phyloP scores from a whole-genome alignment of 805 yeast species.

The Naumovozyma castellii region DNA sequence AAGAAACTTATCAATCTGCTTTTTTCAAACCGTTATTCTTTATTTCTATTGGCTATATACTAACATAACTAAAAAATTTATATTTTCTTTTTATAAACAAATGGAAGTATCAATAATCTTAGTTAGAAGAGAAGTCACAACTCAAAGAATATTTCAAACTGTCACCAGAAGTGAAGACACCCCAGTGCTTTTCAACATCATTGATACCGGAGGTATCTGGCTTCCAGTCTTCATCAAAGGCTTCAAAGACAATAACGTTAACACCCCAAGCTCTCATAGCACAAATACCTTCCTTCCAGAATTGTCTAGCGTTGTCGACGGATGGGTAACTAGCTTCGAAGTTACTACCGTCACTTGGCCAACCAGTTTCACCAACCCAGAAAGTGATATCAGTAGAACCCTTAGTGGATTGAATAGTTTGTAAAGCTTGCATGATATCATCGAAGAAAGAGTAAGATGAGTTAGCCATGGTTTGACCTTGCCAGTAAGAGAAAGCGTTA shows the following conservation, averaged over 20 bases:
- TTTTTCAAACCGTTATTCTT: too few relatives aligned
- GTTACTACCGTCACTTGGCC: slow-evolving; percentile 83
- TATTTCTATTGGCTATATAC: too few relatives aligned
- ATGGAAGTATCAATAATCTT: too few relatives aligned
- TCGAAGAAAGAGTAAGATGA: slow-evolving; percentile 89
- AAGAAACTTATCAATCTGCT: too few relatives aligned
- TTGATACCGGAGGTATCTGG: slow-evolving; percentile 80
- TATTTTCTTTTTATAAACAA: neutral
- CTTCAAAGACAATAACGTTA: slow-evolving; percentile 87
- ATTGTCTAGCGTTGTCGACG: slow-evolving; percentile 61
- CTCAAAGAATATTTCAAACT: slow-evolving; percentile 37
- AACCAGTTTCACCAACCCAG: slow-evolving; percentile 97
- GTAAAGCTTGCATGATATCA: slow-evolving; percentile 96
- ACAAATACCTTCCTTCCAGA: slow-evolving; percentile 85
- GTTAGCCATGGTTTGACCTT: slow-evolving; percentile 79
- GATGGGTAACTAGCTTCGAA: slow-evolving; percentile 61
- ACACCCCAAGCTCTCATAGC: slow-evolving; percentile 95
- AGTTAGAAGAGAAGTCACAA: slow-evolving; percentile 33
- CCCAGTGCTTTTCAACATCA: slow-evolving; percentile 92
- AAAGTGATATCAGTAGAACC: slow-evolving; percentile 79
- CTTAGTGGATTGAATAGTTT: slow-evolving; percentile 74
- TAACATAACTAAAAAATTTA: too few relatives aligned
- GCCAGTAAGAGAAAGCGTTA: slow-evolving; percentile 98
- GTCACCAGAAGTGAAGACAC: slow-evolving; percentile 58
- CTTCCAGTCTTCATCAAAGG: slow-evolving; percentile 94